Conservation (phyloP, 2,329 filamentous ascomycete species). For the Hypoxylon sp. region DNA sequence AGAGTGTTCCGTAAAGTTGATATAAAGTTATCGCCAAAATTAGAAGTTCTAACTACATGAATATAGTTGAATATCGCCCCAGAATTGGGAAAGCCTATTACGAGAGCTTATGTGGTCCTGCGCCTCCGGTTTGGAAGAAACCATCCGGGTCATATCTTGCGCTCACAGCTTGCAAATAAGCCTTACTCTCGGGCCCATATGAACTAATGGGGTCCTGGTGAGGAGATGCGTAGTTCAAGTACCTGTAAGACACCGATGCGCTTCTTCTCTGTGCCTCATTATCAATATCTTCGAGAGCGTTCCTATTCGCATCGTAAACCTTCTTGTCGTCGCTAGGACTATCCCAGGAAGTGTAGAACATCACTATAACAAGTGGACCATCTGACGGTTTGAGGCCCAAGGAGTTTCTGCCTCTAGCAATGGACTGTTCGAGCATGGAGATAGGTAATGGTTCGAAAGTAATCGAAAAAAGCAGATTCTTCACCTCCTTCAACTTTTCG, state of each 20-base stretch:
- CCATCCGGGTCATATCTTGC: slow-evolving; percentile 37
- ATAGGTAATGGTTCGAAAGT: slow-evolving; percentile 43
- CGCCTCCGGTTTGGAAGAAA: slow-evolving; percentile 31
- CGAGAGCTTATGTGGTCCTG: too few relatives aligned
- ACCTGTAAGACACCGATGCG: slow-evolving; percentile 38
- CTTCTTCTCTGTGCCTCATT: slow-evolving; percentile 31
- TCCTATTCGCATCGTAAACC: slow-evolving; percentile 23
- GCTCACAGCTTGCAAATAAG: slow-evolving; percentile 20
- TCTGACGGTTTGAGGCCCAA: slow-evolving; percentile 35
- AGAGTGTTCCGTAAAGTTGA: too few relatives aligned
- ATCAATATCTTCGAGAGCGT: slow-evolving; percentile 32
- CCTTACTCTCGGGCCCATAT: slow-evolving; percentile 41
- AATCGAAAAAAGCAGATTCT: too few relatives aligned
- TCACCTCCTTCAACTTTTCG: too few relatives aligned
- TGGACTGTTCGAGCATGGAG: slow-evolving; percentile 37
- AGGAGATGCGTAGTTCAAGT: slow-evolving; percentile 45
- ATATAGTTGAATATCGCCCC: too few relatives aligned
- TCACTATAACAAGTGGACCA: slow-evolving; percentile 39
- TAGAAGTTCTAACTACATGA: too few relatives aligned
- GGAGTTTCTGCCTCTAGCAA: slow-evolving; percentile 35
- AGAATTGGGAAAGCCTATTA: too few relatives aligned
- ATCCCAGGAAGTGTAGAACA: slow-evolving; percentile 40
- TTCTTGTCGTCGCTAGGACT: slow-evolving; percentile 39
- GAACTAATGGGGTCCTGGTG: slow-evolving; percentile 43
- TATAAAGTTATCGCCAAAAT: too few relatives aligned